Percentiles rank a stretch among this genome's conserved stretches.
These are phyloP conservation scores for Dothideomycetes sp. DNA, from an alignment of 2,329 filamentous ascomycete genomes.

Conservation along the genomic window DNA sequence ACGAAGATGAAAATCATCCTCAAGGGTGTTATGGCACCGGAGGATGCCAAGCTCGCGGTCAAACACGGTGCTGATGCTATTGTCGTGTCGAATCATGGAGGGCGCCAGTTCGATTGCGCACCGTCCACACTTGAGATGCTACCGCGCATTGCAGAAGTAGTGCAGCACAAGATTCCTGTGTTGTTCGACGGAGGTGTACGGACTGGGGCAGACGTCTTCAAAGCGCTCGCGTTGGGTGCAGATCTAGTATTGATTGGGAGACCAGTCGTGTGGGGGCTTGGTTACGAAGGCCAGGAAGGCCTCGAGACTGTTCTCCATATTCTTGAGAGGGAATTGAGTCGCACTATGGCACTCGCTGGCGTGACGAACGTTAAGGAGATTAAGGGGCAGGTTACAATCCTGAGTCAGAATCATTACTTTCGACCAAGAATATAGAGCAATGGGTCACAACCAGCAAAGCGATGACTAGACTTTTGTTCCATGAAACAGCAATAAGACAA, in stretches of 20 bases:
- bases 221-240: conserved; percentile 39
- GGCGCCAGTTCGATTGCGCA: conserved; percentile 36
- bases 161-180: conserved; percentile 36
- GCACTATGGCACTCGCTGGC: conserved; percentile 16
- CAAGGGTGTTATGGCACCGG: conserved; percentile 30
- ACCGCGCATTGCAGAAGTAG: conserved; percentile 18
- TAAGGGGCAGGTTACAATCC: too few species aligned
- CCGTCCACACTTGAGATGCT: conserved; percentile 36
- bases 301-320: conserved; percentile 9
- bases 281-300: conserved; percentile 10
- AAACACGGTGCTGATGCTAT: conserved; percentile 27
- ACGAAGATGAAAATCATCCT: conserved; percentile 39
- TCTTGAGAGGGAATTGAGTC: conserved; percentile 10
- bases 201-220: conserved; percentile 43
- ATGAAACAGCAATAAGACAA: too few species aligned
- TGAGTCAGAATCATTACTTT: too few species aligned
- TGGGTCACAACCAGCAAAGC: too few species aligned
- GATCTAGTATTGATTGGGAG: conserved; percentile 20
- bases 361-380: conserved; percentile 13
- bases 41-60: conserved; percentile 35
- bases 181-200: conserved; percentile 48
- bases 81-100: conserved; percentile 46
- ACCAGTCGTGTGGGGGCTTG: conserved; percentile 11
- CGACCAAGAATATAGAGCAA: too few species aligned
- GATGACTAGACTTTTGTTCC: too few species aligned